These are phyloP conservation scores for Penicillium sp. DNA, from an alignment of 2,329 filamentous ascomycete species.

Conservation along the genomic window DNA sequence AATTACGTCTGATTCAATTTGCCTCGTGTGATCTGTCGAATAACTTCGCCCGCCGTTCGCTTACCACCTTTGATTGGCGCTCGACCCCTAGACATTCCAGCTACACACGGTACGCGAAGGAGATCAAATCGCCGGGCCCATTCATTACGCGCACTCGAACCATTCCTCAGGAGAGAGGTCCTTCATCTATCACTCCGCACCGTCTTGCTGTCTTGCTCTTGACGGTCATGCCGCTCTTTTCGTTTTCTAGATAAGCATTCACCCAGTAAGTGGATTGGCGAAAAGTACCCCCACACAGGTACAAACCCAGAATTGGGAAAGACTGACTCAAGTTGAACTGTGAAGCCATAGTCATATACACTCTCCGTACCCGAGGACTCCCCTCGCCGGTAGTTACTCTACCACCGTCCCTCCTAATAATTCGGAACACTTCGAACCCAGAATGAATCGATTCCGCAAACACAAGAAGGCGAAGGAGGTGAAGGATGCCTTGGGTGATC, in stretches of 20 bases:
- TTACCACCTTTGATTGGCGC: slow-evolving; percentile 17
- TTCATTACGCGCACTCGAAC: slow-evolving; percentile 5
- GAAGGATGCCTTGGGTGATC: slow-evolving; percentile 30
- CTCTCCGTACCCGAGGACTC: neutral
- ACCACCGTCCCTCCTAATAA: neutral
- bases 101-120: slow-evolving; percentile 14
- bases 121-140: slow-evolving; percentile 12
- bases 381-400: slow-evolving; percentile 10
- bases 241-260: slow-evolving; percentile 18
- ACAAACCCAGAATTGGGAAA: neutral
- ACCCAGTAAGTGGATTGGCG: slow-evolving; percentile 17
- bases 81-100: slow-evolving; percentile 11
- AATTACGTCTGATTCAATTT: slow-evolving; percentile 2
- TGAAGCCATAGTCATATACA: slow-evolving; percentile 8
- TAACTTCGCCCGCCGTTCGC: slow-evolving; percentile 2
- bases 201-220: slow-evolving; percentile 9
- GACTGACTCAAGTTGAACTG: slow-evolving; percentile 4
- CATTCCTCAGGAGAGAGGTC: slow-evolving; percentile 4
- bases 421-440: slow-evolving; percentile 9
- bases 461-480: slow-evolving; percentile 44
- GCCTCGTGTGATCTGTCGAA: slow-evolving; percentile 20
- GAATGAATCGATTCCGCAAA: slow-evolving; percentile 49
- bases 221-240: slow-evolving; percentile 27
- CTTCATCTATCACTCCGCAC: slow-evolving; percentile 4
- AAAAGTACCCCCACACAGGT: too few species aligned